Evolutionary conservation across 176 grass and related monocot genomes (phyloP), one percentile per base, ranked within the genome.

Genomic region (Eleusine indica): DNA sequence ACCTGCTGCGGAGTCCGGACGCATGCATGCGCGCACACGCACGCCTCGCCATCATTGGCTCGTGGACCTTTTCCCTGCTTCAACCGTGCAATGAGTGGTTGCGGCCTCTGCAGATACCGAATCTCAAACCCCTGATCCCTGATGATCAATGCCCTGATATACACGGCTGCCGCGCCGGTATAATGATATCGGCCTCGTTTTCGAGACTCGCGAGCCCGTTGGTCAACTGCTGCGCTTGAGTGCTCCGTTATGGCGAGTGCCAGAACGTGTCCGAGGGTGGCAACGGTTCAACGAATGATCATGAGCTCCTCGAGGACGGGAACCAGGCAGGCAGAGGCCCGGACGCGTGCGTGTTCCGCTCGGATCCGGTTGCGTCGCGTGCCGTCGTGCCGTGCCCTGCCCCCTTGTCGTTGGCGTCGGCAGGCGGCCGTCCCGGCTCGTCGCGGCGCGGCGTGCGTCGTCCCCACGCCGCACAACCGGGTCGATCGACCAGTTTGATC

Each of bases 381-480:
- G 1, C 4, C 4, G 17, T 57, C 18, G 3, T 4, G 53, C 53
- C 53, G 49, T 66, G 63, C 63, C 30, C 15, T 68, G 32, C 15
- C 66, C 17, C 53, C 53, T 56, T 56, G 35, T 38, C 30, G 30
- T 4, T 14, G 10, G 11, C 30, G 64, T 66, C 64, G 63, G 63
- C 64, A 66, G 12, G 48, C 48, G 48, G 30, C 64, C 65, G 32
- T 38, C 32, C 29, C 3, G 11, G 22, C 60, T 67, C 43, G 42
- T 30, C 16, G 77, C 10, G 40, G 70, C 19, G 70, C n/a, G 69
- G 41, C 25, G 7, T 37, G 64, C 14, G 51, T 58, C 66, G 79
- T 42, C 79, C 76, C 81, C 70, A 83, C 57, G 71, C 18, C 58
- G 71, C 81, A 66, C 8, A 44, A 44, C 56, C 13, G 51, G 15